Percentiles rank a stretch among this genome's conserved stretches.
Evolutionary conservation across 306 rosid species (phyloP).

Genomic region (Herpetospermum pedunculosum): DNA sequence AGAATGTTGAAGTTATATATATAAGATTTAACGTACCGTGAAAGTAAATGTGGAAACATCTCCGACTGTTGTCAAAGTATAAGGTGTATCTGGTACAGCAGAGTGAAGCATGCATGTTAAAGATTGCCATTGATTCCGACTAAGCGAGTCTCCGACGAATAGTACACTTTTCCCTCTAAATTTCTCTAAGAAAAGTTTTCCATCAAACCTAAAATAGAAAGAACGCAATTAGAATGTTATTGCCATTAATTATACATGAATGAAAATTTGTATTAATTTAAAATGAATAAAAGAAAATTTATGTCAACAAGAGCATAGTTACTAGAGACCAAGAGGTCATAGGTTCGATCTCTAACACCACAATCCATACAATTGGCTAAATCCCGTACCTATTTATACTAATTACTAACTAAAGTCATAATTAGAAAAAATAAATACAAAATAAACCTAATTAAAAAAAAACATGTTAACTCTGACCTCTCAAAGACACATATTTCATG

Average conservation of each 20-base stretch:
- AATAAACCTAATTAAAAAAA: background rate
- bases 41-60: constrained; percentile 57
- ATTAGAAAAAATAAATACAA: background rate
- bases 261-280: background rate
- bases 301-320: too few species aligned
- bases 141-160: constrained; percentile 89
- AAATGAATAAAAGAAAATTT: background rate
- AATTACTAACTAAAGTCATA: background rate
- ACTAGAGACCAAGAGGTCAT: too few species aligned
- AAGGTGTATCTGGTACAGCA: constrained; percentile 36
- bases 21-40: constrained; percentile 30
- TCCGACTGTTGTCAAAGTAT: constrained; percentile 28
- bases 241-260: background rate
- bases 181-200: constrained; percentile 41
- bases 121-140: constrained; percentile 88
- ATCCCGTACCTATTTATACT: too few species aligned
- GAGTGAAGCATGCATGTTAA: constrained; percentile 73
- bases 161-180: constrained; percentile 64
- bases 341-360: too few species aligned
- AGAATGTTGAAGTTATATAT: too few species aligned
- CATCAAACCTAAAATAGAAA: constrained; percentile 37
- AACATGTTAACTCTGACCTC: too few species aligned
- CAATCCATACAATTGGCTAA: too few species aligned
- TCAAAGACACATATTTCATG: too few species aligned
- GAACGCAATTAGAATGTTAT: background rate